Percentiles rank a stretch among this genome's conserved stretches.
phyloP scores from a whole-genome alignment of 2,329 filamentous ascomycete species.

The Hypoxylon sp. region DNA sequence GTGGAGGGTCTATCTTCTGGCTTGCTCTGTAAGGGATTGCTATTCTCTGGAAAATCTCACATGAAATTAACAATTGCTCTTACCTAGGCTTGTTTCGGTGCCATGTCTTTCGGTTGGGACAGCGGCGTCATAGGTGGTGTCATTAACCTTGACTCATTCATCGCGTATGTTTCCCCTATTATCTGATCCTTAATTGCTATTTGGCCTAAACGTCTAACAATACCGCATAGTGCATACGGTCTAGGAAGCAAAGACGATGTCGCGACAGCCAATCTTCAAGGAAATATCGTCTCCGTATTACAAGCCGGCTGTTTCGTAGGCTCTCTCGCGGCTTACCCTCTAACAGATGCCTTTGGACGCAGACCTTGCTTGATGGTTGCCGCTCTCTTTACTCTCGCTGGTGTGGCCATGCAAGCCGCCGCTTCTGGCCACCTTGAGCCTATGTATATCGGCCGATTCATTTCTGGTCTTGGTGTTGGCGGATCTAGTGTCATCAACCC shows the following conservation, averaged over 20 bases:
- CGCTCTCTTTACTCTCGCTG: conserved; percentile 69
- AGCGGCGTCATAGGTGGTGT: conserved; percentile 78
- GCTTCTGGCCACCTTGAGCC: conserved; percentile 69
- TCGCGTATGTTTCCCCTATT: conserved; percentile 58
- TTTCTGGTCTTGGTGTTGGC: conserved; percentile 64
- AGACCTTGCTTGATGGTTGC: conserved; percentile 67
- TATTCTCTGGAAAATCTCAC: not conserved
- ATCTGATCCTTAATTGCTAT: not conserved
- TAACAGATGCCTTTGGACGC: conserved; percentile 69
- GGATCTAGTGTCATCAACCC: conserved; percentile 61
- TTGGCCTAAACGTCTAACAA: conserved; percentile 28
- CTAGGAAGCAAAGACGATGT: conserved; percentile 59
- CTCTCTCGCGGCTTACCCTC: conserved; percentile 62
- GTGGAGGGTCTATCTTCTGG: conserved; percentile 76
- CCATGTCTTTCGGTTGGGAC: conserved; percentile 72
- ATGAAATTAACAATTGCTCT: conserved; percentile 19
- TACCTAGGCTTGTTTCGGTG: conserved; percentile 61
- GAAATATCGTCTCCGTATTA: conserved; percentile 75
- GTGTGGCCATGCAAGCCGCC: conserved; percentile 73
- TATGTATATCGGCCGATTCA: conserved; percentile 74
- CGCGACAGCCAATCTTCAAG: conserved; percentile 68
- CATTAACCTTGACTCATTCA: conserved; percentile 71
- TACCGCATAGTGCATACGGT: conserved; percentile 64
- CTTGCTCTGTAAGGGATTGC: conserved; percentile 65
- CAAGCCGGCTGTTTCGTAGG: conserved; percentile 61